Percentiles rank a stretch among this genome's conserved stretches.
These are phyloP conservation scores for Erysimum pusillum DNA, from an alignment of 441 rosid species.

Conservation along the genomic window DNA sequence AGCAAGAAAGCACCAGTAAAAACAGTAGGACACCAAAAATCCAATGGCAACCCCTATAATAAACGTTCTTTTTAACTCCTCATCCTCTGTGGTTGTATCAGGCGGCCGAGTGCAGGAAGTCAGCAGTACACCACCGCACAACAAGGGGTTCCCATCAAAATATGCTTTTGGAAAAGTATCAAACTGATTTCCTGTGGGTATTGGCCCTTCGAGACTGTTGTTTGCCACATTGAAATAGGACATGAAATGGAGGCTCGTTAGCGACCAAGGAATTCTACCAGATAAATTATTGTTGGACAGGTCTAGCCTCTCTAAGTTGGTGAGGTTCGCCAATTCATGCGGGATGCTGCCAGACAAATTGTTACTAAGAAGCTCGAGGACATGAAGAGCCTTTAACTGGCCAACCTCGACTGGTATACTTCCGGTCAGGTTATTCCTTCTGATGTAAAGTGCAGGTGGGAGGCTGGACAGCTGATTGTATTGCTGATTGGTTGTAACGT, in stretches of 20 bases:
- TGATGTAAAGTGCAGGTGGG: not conserved
- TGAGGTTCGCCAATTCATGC: not conserved
- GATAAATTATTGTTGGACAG: constrained; percentile 47
- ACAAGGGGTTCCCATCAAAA: not conserved
- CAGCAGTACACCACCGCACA: not conserved
- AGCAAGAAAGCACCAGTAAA: no score
- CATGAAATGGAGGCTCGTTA: not conserved
- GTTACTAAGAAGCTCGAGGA: not conserved
- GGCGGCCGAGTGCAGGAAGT: not conserved
- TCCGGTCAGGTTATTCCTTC: not conserved
- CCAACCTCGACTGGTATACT: not conserved
- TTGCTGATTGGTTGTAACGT: not conserved
- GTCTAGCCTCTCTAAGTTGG: not conserved
- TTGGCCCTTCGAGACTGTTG: not conserved
- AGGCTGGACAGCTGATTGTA: not conserved
- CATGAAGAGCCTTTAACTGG: not conserved
- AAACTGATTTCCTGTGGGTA: not conserved
- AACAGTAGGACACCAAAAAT: not conserved
- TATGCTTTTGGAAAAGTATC: not conserved
- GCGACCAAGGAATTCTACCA: not conserved
- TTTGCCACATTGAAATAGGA: not conserved
- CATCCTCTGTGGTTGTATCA: not conserved
- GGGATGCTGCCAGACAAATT: not conserved
- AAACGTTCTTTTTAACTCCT: not conserved
- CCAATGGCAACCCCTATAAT: not conserved